Conservation (phyloP, 139 green algal species). For the Volvox africanus region DNA sequence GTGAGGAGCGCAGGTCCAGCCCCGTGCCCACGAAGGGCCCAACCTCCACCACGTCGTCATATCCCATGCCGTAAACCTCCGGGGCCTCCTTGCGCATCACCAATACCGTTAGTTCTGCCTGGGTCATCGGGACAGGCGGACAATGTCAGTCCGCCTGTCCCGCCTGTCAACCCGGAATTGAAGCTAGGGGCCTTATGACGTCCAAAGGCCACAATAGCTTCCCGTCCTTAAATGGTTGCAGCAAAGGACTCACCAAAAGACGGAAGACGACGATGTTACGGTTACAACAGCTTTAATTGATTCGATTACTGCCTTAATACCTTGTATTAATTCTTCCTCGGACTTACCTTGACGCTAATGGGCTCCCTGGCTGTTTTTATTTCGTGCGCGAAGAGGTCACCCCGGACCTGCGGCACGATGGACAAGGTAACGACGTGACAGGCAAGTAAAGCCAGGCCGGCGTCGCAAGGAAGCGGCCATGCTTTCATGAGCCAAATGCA, state of each 20-base stretch:
- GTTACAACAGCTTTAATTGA: too few relatives aligned
- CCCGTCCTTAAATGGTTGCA: too few relatives aligned
- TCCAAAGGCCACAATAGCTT: too few relatives aligned
- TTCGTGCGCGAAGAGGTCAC: slow-evolving; percentile 79
- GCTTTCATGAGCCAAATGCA: too few relatives aligned
- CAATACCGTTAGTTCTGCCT: slow-evolving; percentile 68
- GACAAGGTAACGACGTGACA: background rate
- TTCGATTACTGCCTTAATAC: too few relatives aligned
- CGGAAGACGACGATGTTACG: too few relatives aligned
- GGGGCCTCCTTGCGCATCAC: slow-evolving; percentile 69
- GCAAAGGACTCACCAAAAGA: too few relatives aligned
- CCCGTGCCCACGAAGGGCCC: slow-evolving; percentile 81
- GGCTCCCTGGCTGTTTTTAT: slow-evolving; percentile 69
- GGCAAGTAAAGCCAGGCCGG: background rate
- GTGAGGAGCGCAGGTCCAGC: slow-evolving; percentile 69
- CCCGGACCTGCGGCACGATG: slow-evolving; percentile 46
- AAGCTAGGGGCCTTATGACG: too few relatives aligned
- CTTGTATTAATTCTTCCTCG: background rate
- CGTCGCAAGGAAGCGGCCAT: too few relatives aligned
- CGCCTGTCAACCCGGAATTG: too few relatives aligned
- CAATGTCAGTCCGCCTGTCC: too few relatives aligned
- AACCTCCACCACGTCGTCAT: slow-evolving; percentile 73
- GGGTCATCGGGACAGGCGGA: background rate
- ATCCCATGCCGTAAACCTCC: slow-evolving; percentile 74
- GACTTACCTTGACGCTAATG: slow-evolving; percentile 59